Evolutionary conservation across 2,329 filamentous ascomycete genomes (phyloP).

Genomic region (Verticillium tricorpus): DNA sequence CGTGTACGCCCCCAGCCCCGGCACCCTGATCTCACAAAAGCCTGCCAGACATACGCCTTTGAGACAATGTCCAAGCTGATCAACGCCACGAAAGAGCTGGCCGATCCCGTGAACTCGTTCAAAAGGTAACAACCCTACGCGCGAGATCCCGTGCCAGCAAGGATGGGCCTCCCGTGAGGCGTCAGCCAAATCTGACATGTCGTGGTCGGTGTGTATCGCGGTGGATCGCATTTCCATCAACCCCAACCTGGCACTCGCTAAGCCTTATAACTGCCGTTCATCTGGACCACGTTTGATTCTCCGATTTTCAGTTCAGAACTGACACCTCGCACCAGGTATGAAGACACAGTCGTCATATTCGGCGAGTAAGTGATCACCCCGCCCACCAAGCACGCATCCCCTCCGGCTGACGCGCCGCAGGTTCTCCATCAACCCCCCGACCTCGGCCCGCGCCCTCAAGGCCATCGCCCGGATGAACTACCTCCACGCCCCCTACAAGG

Average conservation of each 20-base stretch:
- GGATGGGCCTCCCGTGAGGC: not conserved
- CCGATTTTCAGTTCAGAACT: not conserved
- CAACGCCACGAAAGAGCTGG: constrained; percentile 28
- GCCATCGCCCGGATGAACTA: constrained; percentile 35
- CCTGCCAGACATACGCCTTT: constrained; percentile 32
- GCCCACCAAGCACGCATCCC: constrained; percentile 24
- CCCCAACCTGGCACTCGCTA: too few species aligned
- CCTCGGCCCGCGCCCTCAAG: constrained; percentile 27
- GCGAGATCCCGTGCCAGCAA: not conserved
- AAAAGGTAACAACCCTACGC: constrained; percentile 25
- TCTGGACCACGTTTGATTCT: too few species aligned
- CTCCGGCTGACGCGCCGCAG: not conserved
- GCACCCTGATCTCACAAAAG: not conserved
- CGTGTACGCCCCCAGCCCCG: not conserved
- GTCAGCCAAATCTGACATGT: too few species aligned
- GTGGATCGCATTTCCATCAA: too few species aligned
- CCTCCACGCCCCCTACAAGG: constrained; percentile 30
- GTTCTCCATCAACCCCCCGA: constrained; percentile 3
- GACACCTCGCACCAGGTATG: constrained; percentile 25
- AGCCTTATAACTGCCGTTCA: too few species aligned
- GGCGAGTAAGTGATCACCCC: constrained; percentile 22
- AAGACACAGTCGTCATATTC: constrained; percentile 34
- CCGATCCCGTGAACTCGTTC: constrained; percentile 21
- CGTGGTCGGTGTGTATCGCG: too few species aligned
- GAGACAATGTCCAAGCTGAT: constrained; percentile 32